These are phyloP conservation scores for Cordyceps militaris DNA, from an alignment of 2,329 filamentous ascomycete species.

Conservation along the genomic window DNA sequence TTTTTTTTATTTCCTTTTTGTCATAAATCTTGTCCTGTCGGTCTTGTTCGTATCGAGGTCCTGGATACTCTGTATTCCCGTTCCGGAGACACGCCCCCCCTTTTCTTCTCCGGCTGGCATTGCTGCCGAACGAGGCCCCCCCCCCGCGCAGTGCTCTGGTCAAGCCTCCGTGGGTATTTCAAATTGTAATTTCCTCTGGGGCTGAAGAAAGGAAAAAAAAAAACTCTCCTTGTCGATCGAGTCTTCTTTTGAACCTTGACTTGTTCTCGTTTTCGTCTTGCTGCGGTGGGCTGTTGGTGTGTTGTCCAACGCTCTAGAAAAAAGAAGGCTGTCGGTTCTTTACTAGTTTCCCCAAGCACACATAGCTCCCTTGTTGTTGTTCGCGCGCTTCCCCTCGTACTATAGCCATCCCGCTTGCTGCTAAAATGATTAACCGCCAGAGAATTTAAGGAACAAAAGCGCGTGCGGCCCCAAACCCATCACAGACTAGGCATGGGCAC, in stretches of 20 bases:
- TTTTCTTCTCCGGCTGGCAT: neutral
- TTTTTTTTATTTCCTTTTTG: neutral
- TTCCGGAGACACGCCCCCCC: slow-evolving; percentile 7
- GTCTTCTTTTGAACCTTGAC: neutral
- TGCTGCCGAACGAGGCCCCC: neutral
- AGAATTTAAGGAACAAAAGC: neutral
- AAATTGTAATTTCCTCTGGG: too few relatives aligned
- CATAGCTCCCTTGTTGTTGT: neutral
- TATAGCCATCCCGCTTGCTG: neutral
- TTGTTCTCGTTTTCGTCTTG: neutral
- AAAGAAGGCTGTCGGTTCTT: neutral
- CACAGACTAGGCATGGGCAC: neutral
- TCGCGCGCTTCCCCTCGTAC: neutral
- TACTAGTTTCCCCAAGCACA: neutral
- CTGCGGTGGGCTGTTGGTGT: neutral
- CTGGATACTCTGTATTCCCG: neutral
- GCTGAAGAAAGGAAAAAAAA: too few relatives aligned
- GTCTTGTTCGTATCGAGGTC: neutral
- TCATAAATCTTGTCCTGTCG: neutral
- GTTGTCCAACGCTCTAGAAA: neutral
- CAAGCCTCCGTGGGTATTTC: too few relatives aligned
- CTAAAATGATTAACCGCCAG: slow-evolving; percentile 7
- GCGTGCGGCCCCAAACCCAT: neutral
- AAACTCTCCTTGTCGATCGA: neutral
- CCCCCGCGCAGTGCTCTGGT: neutral